These are phyloP conservation scores for Hortiboletus flavorubellus DNA, from an alignment of 768 basidiomycete species.

Conservation along the genomic window DNA sequence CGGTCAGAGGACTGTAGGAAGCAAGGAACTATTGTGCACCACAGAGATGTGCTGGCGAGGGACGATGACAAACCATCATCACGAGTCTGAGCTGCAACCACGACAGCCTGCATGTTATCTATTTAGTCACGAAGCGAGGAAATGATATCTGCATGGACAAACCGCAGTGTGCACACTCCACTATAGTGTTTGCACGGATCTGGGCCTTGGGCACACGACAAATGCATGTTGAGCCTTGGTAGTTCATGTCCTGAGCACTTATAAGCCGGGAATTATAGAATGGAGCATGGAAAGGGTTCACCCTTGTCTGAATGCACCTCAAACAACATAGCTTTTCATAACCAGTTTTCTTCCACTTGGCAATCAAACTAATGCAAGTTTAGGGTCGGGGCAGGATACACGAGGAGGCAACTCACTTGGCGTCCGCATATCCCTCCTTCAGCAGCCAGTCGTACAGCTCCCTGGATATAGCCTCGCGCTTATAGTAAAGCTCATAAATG, in stretches of 20 bases:
- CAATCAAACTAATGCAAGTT: slow-evolving; percentile 66
- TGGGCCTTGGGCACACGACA: slow-evolving; percentile 96
- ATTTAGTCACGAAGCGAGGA: slow-evolving; percentile 8
- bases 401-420: slow-evolving; percentile 61
- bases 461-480: slow-evolving; percentile 90
- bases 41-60: neutral
- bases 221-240: slow-evolving; percentile 96
- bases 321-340: slow-evolving; percentile 98
- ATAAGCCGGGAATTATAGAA: slow-evolving; percentile 8
- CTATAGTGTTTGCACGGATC: slow-evolving; percentile 83
- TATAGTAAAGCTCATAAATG: slow-evolving; percentile 98
- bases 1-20: neutral
- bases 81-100: slow-evolving; percentile 89
- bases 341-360: slow-evolving; percentile 99
- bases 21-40: neutral
- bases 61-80: slow-evolving; percentile 6
- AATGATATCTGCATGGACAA: slow-evolving; percentile 31
- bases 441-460: slow-evolving; percentile 97
- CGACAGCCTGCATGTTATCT: slow-evolving; percentile 61
- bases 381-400: slow-evolving; percentile 5
- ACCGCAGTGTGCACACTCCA: slow-evolving; percentile 98
- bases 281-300: slow-evolving; percentile 29
- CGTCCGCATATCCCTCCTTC: slow-evolving; percentile 96
- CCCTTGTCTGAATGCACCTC: slow-evolving; percentile 93
- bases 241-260: slow-evolving; percentile 87